Evolutionary conservation across 352 stramenopile genomes (phyloP).

Genomic region (Pythium periplocum): DNA sequence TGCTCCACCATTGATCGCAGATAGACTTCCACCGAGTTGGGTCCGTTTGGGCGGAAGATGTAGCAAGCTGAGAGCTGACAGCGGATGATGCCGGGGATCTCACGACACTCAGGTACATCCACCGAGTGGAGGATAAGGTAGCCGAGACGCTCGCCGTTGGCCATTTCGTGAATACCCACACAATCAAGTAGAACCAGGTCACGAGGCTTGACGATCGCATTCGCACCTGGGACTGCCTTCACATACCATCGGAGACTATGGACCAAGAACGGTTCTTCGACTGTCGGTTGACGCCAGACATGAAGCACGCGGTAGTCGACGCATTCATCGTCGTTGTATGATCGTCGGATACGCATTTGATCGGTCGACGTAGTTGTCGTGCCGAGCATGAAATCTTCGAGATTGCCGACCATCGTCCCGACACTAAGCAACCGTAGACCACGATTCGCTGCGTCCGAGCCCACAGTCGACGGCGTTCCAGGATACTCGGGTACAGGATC

Average conservation of each 20-base stretch:
- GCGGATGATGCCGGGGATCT: conserved; percentile 30
- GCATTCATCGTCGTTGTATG: conserved; percentile 43
- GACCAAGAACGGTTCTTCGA: conserved; percentile 14
- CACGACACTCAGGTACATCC: conserved; percentile 27
- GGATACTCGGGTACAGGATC: conserved; percentile 1
- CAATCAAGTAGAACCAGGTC: conserved; percentile 14
- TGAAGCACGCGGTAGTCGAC: conserved; percentile 42
- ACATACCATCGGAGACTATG: conserved; percentile 18
- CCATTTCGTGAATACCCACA: conserved; percentile 1
- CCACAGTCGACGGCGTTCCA: neutral
- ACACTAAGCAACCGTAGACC: conserved; percentile 6
- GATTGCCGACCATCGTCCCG: conserved; percentile 13
- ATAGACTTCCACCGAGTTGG: conserved; percentile 34
- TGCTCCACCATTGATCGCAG: conserved; percentile 36
- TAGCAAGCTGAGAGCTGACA: conserved; percentile 36
- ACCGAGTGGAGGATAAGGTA: conserved; percentile 43
- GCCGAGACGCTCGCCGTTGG: conserved; percentile 18
- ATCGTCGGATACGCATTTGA: conserved; percentile 40
- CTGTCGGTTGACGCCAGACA: conserved; percentile 31
- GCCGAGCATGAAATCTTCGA: conserved; percentile 31
- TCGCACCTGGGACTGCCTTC: conserved; percentile 11
- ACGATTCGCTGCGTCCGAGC: neutral
- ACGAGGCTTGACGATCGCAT: conserved; percentile 9
- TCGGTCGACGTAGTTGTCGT: conserved; percentile 35
- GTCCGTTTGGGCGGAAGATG: conserved; percentile 25